Evolutionary conservation across 2,329 filamentous ascomycete genomes (phyloP).

Genomic region (Fusarium falciforme): DNA sequence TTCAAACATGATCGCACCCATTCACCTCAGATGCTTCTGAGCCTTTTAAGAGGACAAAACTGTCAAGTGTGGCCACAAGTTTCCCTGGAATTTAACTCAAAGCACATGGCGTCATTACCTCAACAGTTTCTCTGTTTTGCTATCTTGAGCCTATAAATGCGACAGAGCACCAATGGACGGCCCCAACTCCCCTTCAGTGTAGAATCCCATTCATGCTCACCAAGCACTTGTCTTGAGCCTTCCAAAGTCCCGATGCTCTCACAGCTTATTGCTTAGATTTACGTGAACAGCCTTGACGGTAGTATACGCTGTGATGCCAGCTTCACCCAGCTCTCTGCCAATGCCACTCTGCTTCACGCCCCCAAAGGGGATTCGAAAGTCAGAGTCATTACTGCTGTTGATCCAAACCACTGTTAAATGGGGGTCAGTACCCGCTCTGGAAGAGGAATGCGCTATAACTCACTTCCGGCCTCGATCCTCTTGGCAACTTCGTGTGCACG

Average conservation of each 20-base stretch:
- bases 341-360: conserved; percentile 59
- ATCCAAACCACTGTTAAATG: conserved; percentile 56
- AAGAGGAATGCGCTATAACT: neutral
- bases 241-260: neutral
- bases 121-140: no score
- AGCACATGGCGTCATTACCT: no score
- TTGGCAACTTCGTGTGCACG: neutral
- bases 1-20: no score
- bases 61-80: no score
- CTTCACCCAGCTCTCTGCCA: conserved; percentile 56
- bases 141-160: neutral
- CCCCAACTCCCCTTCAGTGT: neutral
- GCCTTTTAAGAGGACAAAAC: no score
- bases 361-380: conserved; percentile 56
- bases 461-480: neutral
- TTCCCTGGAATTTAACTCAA: no score
- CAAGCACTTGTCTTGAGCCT: neutral
- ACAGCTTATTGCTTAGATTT: neutral
- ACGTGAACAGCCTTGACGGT: neutral
- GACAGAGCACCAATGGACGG: neutral
- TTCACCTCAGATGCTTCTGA: no score
- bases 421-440: neutral
- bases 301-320: conserved; percentile 12
- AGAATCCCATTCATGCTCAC: neutral
- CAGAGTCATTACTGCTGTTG: conserved; percentile 57